These are phyloP conservation scores for Vaccinium darrowii DNA, from an alignment of 148 eudicot species.

Conservation along the genomic window DNA sequence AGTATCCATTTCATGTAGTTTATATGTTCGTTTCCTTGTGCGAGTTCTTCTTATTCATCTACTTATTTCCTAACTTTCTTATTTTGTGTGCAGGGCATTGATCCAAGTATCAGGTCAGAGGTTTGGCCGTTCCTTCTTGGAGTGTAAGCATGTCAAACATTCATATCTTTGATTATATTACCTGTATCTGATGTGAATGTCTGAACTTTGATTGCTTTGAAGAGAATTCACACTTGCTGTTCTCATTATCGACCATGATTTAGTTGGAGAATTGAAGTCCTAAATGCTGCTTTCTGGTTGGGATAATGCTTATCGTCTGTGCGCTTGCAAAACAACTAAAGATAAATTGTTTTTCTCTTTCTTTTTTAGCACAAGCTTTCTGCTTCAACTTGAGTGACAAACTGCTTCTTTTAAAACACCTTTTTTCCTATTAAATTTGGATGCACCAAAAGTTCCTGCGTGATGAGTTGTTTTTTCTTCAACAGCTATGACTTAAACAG, in stretches of 20 bases:
- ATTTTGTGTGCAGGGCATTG: slow-evolving; percentile 70
- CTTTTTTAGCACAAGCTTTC: neutral
- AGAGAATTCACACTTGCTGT: neutral
- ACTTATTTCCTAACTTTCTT: neutral
- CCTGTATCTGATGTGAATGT: neutral
- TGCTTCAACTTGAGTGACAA: neutral
- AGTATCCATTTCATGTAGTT: slow-evolving; percentile 25
- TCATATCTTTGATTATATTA: neutral
- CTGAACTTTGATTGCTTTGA: slow-evolving; percentile 6
- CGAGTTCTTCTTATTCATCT: neutral
- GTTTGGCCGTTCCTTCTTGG: slow-evolving; percentile 99
- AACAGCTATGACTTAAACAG: slow-evolving; percentile 77
- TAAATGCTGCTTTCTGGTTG: neutral
- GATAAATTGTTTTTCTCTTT: neutral
- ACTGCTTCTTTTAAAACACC: neutral
- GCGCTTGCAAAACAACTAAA: neutral
- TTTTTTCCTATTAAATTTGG: neutral
- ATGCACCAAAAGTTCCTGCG: neutral
- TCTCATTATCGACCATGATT: neutral
- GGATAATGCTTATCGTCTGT: neutral
- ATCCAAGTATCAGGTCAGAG: slow-evolving; percentile 84
- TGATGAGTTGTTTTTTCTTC: slow-evolving; percentile 14
- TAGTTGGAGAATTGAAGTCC: neutral
- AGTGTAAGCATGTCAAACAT: slow-evolving; percentile 61
- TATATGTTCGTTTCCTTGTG: neutral